Conservation (phyloP, 2,329 filamentous ascomycete genomes). For the Apiospora kogelbergensis region DNA sequence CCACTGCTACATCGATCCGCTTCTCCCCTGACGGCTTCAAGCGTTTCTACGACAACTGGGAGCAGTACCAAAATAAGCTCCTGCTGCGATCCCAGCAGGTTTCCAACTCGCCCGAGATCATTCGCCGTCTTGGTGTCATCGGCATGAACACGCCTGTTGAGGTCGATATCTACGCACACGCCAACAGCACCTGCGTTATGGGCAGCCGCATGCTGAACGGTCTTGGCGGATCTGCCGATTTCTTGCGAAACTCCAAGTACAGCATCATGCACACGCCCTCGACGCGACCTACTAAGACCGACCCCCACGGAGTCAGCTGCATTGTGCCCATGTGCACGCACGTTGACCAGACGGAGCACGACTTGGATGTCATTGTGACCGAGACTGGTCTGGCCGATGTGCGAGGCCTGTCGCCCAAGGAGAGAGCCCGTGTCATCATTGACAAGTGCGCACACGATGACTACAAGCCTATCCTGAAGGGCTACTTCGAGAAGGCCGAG, state of each 20-base stretch:
- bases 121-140: constrained; percentile 81
- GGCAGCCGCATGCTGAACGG: constrained; percentile 79
- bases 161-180: constrained; percentile 92
- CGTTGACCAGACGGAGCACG: constrained; percentile 90
- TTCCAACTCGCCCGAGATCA: constrained; percentile 88
- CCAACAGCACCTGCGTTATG: constrained; percentile 88
- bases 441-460: constrained; percentile 83
- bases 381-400: constrained; percentile 79
- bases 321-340: constrained; percentile 96
- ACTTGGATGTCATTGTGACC: constrained; percentile 84
- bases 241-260: constrained; percentile 71
- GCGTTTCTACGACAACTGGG: constrained; percentile 86
- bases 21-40: constrained; percentile 91
- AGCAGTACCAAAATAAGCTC: constrained; percentile 75
- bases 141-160: constrained; percentile 96
- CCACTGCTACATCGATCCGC: constrained; percentile 84
- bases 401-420: constrained; percentile 73
- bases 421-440: constrained; percentile 83
- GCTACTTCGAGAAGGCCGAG: constrained; percentile 85
- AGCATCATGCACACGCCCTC: constrained; percentile 92
- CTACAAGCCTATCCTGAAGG: constrained; percentile 77
- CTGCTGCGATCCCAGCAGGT: constrained; percentile 86
- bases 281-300: constrained; percentile 76
- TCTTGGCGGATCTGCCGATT: constrained; percentile 71
- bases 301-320: constrained; percentile 78